A percentile compares a stretch with the other conserved stretches of the same genome.
These are phyloP conservation scores for Vararia minispora DNA, from an alignment of 768 basidiomycete genomes.

Conservation along the genomic window DNA sequence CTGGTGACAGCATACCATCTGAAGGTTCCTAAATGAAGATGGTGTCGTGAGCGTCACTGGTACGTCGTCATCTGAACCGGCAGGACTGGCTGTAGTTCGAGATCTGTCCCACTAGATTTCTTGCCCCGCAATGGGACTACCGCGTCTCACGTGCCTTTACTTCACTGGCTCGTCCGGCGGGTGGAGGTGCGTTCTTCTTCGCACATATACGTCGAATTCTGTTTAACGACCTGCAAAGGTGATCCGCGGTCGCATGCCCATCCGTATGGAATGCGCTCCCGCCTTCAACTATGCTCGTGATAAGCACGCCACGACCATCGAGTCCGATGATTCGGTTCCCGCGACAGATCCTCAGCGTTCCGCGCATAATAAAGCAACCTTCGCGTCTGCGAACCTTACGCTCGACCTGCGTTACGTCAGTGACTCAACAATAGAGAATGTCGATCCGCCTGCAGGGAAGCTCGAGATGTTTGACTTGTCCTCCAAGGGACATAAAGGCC, in stretches of 20 bases:
- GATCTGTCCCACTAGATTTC: slow-evolving; percentile 39
- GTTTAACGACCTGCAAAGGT: slow-evolving; percentile 31
- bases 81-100: too few relatives aligned
- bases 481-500: slow-evolving; percentile 67
- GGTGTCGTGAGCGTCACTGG: slow-evolving; percentile 83
- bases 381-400: slow-evolving; percentile 42
- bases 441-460: slow-evolving; percentile 38
- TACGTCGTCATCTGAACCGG: slow-evolving; percentile 17
- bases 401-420: slow-evolving; percentile 73
- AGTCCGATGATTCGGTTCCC: slow-evolving; percentile 36
- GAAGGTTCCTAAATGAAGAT: slow-evolving; percentile 69
- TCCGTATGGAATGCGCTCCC: slow-evolving; percentile 85
- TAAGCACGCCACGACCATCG: slow-evolving; percentile 50
- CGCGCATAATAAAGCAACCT: slow-evolving; percentile 48
- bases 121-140: slow-evolving; percentile 51
- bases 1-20: not conserved
- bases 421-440: slow-evolving; percentile 43
- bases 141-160: slow-evolving; percentile 42
- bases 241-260: slow-evolving; percentile 70
- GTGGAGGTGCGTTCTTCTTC: slow-evolving; percentile 42
- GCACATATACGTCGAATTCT: not conserved
- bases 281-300: slow-evolving; percentile 93
- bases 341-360: slow-evolving; percentile 13
- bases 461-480: slow-evolving; percentile 55
- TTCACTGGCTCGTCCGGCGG: slow-evolving; percentile 78